Evolutionary conservation across 495 filamentous ascomycete genomes (phyloP), one percentile per base, ranked within the genome.

Genomic region (Clohesyomyces aquaticus): DNA sequence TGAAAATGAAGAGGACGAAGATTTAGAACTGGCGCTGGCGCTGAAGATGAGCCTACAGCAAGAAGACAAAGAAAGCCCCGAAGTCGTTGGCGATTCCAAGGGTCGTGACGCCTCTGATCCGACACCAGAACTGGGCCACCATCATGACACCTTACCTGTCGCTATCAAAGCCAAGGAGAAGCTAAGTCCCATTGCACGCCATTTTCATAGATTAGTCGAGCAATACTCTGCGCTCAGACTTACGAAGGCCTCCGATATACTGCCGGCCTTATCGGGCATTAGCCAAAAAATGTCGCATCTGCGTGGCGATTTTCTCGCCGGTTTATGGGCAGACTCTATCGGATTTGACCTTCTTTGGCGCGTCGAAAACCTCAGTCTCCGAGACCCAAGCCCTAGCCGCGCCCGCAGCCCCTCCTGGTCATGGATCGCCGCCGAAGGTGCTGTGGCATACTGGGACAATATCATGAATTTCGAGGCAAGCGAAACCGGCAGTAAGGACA

Each of bases 311-410:
- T 55, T 43, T 16, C 26, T 54, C 3, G 42, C 49, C 11, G 49
- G 50, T 26, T 19, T 48, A 3, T 62, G 10, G 59, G 6, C 59
- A 35, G 46, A 35, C n/a, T 25, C 46, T 3, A 60, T 62, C 12
- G 54, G 55, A 12, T 48, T 48, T 23, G 59, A 62, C 50, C 59
- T 54, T 9, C 14, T 54, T n/a, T 62, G 49, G 48, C 21, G 50
- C 16, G 49, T 62, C 21, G 47, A 62, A 48, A 55, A 25, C 19
- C 32, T 62, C 3, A 41, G 51, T 23, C 57, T 60, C n/a, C 6
- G 8, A 10, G 43, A 1, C 16, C 19, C 48, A 14, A n/a, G 4
- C 11, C 9, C 12, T 19, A n/a, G 22, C 1, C 22, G 28, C 6
- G 10, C 46, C 19, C 59, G 23, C 21, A 21, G 49, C 14, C 58